Evolutionary conservation across 768 basidiomycete genomes (phyloP).

Genomic region (Pleurotus citrinopileatus): DNA sequence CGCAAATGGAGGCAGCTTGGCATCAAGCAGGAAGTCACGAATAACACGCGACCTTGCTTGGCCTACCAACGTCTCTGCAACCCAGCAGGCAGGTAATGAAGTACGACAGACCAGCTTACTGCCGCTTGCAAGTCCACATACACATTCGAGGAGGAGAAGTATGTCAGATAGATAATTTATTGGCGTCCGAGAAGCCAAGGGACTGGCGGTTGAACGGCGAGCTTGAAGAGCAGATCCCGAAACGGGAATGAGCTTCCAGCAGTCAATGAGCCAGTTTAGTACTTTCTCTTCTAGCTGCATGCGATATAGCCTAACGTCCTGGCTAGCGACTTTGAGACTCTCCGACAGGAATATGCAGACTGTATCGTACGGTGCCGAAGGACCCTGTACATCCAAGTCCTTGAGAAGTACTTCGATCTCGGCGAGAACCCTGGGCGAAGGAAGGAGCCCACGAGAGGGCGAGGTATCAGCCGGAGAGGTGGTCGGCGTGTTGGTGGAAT

Average conservation of each 20-base stretch:
- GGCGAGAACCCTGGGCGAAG: constrained; percentile 52
- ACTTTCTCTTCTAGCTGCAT: constrained; percentile 88
- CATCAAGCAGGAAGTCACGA: constrained; percentile 66
- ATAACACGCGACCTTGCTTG: constrained; percentile 57
- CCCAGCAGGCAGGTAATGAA: constrained; percentile 66
- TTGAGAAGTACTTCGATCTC: constrained; percentile 81
- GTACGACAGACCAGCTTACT: constrained; percentile 44
- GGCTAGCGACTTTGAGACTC: constrained; percentile 67
- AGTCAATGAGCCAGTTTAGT: constrained; percentile 74
- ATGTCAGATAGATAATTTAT: constrained; percentile 59
- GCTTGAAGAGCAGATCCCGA: constrained; percentile 23
- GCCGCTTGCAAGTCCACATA: constrained; percentile 54
- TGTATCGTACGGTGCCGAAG: constrained; percentile 82
- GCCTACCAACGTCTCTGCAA: constrained; percentile 59
- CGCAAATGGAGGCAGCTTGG: constrained; percentile 53
- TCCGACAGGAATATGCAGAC: constrained; percentile 80
- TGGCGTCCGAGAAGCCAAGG: constrained; percentile 41
- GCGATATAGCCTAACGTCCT: constrained; percentile 80
- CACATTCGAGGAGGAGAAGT: constrained; percentile 56
- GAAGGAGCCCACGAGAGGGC: constrained; percentile 25
- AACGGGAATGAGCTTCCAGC: constrained; percentile 51
- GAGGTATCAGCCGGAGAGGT: constrained; percentile 5
- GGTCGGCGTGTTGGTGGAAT: constrained; percentile 28
- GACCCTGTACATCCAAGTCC: constrained; percentile 90
- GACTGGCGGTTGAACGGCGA: constrained; percentile 12